Evolutionary conservation across 306 rosid genomes (phyloP).

Genomic region (Cucurbita pepo): DNA sequence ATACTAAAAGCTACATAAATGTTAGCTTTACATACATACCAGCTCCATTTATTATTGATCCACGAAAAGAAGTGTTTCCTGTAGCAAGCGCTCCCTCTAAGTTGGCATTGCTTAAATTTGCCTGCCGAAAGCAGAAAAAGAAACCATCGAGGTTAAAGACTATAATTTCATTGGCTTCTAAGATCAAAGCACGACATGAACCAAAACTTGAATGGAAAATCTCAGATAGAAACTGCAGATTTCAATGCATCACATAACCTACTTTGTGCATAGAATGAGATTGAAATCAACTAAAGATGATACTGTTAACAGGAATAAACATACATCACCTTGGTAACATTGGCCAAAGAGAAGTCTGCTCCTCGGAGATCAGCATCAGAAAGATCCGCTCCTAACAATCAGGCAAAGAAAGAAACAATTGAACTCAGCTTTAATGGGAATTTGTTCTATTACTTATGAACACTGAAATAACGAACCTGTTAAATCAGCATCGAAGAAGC

Average conservation of each 20-base stretch:
- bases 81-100: conserved; percentile 93
- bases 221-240: not conserved
- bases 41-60: conserved; percentile 64
- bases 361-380: conserved; percentile 84
- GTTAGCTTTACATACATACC: conserved; percentile 41
- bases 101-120: conserved; percentile 73
- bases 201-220: not conserved
- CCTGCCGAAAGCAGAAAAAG: conserved; percentile 34
- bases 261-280: not conserved
- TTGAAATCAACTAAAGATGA: not conserved
- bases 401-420: not conserved
- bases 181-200: not conserved
- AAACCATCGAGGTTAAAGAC: not conserved
- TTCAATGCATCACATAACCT: not conserved
- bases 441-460: not conserved
- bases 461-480: conserved; percentile 29
- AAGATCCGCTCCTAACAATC: conserved; percentile 65
- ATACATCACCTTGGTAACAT: conserved; percentile 63
- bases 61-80: conserved; percentile 79
- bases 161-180: not conserved
- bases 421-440: not conserved
- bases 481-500: conserved; percentile 93
- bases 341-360: conserved; percentile 84
- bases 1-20: not conserved
- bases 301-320: not conserved